These are phyloP conservation scores for Aureobasidium musti DNA, from an alignment of 2,329 filamentous ascomycete genomes.

Conservation along the genomic window DNA sequence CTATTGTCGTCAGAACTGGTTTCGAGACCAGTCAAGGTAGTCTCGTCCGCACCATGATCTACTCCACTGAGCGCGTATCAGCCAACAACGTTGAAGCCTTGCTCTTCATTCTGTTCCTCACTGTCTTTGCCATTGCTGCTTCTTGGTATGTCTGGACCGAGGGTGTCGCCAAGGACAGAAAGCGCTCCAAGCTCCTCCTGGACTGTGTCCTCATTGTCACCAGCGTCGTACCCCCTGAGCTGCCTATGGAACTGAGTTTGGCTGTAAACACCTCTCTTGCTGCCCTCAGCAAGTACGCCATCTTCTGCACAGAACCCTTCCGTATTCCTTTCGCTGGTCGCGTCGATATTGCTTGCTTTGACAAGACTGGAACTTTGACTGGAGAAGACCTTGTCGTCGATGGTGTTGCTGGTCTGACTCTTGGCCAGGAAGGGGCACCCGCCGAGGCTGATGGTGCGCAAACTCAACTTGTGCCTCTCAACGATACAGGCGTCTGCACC, in stretches of 20 bases:
- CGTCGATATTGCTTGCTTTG: constrained; percentile 95
- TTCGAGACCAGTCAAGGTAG: constrained; percentile 99
- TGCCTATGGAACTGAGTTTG: constrained; percentile 96
- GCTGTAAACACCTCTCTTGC: constrained; percentile 98
- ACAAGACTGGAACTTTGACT: constrained; percentile 96
- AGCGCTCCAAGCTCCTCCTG: constrained; percentile 93
- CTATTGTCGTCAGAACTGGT: constrained; percentile 92
- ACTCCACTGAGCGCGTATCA: constrained; percentile 97
- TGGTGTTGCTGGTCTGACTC: constrained; percentile 84
- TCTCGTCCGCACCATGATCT: constrained; percentile 98
- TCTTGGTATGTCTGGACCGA: constrained; percentile 99
- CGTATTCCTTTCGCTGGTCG: constrained; percentile 94
- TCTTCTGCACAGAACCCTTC: constrained; percentile 99
- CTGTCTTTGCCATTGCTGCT: constrained; percentile 93
- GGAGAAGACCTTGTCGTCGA: constrained; percentile 97
- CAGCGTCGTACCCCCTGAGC: constrained; percentile 94
- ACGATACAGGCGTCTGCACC: constrained; percentile 73
- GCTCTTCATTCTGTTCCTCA: constrained; percentile 95
- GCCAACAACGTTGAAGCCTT: constrained; percentile 95
- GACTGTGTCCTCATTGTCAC: constrained; percentile 98
- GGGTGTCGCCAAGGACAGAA: constrained; percentile 89
- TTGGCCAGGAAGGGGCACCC: constrained; percentile 65
- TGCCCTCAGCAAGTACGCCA: constrained; percentile 89
- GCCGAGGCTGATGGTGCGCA: constrained; percentile 80
- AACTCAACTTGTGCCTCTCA: constrained; percentile 71